Evolutionary conservation across 78 protist species (phyloP), one percentile per base, ranked within the genome.

Genomic region (Dictyostelium citrinum): DNA sequence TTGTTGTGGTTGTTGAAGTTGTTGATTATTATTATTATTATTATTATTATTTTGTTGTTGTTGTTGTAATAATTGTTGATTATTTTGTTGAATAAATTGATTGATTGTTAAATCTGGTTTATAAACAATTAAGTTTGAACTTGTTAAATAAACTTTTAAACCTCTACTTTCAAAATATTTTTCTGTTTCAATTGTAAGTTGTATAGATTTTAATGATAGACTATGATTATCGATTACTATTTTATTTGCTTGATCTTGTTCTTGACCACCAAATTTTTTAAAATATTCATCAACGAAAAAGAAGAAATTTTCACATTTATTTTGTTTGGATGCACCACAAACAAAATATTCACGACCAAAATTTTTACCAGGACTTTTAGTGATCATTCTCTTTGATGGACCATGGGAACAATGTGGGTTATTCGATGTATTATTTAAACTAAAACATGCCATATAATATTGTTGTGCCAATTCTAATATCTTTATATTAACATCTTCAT

Each of bases 401-500:
- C 90, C 85, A 88, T 67, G 84, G 8, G 37, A 10, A 61, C 92
- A 86, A 2, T 10, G 10, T 24, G 92, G 92, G 31, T 61, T 71
- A 51, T 17, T 75, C 3, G 91, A 51, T 14, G 51, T 17, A 61
- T 61, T 46, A 12, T 67, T 88, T 68, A 88, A 88, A 46, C 43
- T 78, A 7, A 67, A 27, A 67, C 93, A 88, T 41, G 58, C 45
- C 68, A 68, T 37, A 81, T 60, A 81, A 17, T 51, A 79, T 20
- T 76, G 49, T 24, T 74, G 68, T 22, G 95, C 75, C 1, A 83
- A 10, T 46, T 75, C 81, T 17, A 82, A 29, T 29, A 91, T 35
- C 45, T 64, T 68, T 11, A 91, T 78, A 55, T 91, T 91, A 1
- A 91, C 17, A 55, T 91, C 95, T 29, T 91, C 95, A 41, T 70